Conservation (phyloP, 345 rosid genomes). For the Eucalyptus cloeziana region DNA sequence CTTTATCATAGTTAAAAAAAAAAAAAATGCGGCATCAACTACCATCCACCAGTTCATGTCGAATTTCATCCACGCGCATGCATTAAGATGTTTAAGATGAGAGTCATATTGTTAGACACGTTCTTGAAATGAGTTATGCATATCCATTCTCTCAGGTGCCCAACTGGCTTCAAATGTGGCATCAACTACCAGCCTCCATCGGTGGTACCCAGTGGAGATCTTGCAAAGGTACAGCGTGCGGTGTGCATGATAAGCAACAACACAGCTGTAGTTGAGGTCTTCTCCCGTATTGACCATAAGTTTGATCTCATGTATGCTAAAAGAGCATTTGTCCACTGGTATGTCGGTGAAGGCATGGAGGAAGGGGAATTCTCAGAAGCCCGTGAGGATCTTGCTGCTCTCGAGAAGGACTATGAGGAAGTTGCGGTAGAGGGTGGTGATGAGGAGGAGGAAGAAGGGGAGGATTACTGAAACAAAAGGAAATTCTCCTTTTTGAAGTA, state of each 20-base stretch:
- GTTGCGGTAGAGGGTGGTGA: slow-evolving; percentile 65
- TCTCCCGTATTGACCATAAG: slow-evolving; percentile 61
- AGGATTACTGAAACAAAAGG: slow-evolving; percentile 20
- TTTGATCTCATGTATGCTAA: slow-evolving; percentile 84
- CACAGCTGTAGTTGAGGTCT: slow-evolving; percentile 79
- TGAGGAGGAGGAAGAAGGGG: slow-evolving; percentile 43
- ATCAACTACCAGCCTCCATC: slow-evolving; percentile 82
- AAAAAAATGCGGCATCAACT: too few species aligned
- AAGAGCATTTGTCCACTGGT: slow-evolving; percentile 84
- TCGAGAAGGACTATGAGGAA: slow-evolving; percentile 82
- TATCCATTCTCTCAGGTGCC: slow-evolving; percentile 38
- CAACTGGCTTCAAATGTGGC: slow-evolving; percentile 83
- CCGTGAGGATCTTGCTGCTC: slow-evolving; percentile 83
- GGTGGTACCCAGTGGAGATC: slow-evolving; percentile 70
- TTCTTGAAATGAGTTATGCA: not conserved
- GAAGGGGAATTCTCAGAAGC: slow-evolving; percentile 92
- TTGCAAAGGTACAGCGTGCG: slow-evolving; percentile 72
- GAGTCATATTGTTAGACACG: not conserved
- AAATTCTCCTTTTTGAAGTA: not conserved
- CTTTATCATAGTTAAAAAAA: not conserved
- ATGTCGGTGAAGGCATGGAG: slow-evolving; percentile 93
- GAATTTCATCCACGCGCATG: not conserved
- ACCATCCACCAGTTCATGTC: not conserved
- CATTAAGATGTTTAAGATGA: not conserved
- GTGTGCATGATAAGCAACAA: slow-evolving; percentile 90